Evolutionary conservation across 768 basidiomycete genomes (phyloP).

Genomic region (Tephrocybe sp.): DNA sequence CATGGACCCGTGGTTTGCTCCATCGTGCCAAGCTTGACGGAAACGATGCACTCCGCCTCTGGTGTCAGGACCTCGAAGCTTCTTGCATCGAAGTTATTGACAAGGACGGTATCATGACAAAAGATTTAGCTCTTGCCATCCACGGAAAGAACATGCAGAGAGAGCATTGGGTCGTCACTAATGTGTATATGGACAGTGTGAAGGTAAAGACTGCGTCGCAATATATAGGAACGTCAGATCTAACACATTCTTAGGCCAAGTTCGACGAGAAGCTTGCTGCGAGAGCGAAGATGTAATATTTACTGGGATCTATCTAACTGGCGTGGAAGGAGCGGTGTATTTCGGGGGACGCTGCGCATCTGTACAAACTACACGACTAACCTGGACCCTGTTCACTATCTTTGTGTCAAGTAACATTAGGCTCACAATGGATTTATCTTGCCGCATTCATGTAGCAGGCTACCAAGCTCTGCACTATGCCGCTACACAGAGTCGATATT

Average conservation of each 20-base stretch:
- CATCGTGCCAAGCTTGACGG: conserved; percentile 91
- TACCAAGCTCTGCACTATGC: too few species aligned
- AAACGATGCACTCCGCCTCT: conserved; percentile 69
- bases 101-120: conserved; percentile 89
- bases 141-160: conserved; percentile 89
- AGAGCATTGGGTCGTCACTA: conserved; percentile 96
- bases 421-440: too few species aligned
- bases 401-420: too few species aligned
- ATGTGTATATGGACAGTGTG: conserved; percentile 90
- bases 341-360: conserved; percentile 3
- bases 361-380: background rate
- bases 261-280: conserved; percentile 13
- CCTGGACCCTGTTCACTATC: background rate
- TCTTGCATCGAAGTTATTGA: conserved; percentile 93
- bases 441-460: too few species aligned
- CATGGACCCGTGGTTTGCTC: conserved; percentile 94
- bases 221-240: background rate
- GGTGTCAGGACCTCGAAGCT: conserved; percentile 78
- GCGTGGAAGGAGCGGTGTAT: background rate
- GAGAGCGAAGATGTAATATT: conserved; percentile 10
- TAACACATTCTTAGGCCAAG: conserved; percentile 9
- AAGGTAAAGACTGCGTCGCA: conserved; percentile 46
- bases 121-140: conserved; percentile 93
- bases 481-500: too few species aligned
- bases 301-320: background rate